Percentiles rank a stretch among this genome's conserved stretches.
Evolutionary conservation across 495 filamentous ascomycete genomes (phyloP).

Genomic region (Lentithecium fluviatile): DNA sequence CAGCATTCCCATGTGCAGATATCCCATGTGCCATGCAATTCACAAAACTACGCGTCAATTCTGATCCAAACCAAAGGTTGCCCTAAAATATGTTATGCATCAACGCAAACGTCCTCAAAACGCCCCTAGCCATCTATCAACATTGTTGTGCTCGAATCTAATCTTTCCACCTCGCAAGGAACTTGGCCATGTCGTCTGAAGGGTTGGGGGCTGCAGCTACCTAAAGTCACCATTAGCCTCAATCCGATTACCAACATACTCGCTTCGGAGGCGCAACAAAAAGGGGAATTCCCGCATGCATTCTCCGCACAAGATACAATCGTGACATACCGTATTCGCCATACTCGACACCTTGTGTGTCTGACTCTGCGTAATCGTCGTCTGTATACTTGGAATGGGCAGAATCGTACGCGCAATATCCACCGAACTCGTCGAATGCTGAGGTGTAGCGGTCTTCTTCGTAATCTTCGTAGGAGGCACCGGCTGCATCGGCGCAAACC

Average conservation of each 20-base stretch:
- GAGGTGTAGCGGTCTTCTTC: constrained; percentile 51
- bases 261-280: background rate
- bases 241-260: background rate
- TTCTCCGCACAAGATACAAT: background rate
- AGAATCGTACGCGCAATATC: constrained; percentile 58
- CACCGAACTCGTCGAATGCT: constrained; percentile 63
- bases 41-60: no score
- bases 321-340: constrained; percentile 62
- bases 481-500: constrained; percentile 72
- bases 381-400: constrained; percentile 54
- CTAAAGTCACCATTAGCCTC: constrained; percentile 36
- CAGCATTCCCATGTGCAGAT: no score
- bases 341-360: constrained; percentile 57
- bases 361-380: constrained; percentile 59
- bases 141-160: constrained; percentile 25
- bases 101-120: no score
- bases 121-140: no score
- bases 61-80: no score
- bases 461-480: constrained; percentile 66
- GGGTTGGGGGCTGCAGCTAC: constrained; percentile 51
- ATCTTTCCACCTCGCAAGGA: constrained; percentile 60
- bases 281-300: background rate
- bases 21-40: no score
- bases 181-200: constrained; percentile 57
- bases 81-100: no score